Evolutionary conservation across 768 basidiomycete species (phyloP).

Genomic region (Neoboletus brunneissimus): DNA sequence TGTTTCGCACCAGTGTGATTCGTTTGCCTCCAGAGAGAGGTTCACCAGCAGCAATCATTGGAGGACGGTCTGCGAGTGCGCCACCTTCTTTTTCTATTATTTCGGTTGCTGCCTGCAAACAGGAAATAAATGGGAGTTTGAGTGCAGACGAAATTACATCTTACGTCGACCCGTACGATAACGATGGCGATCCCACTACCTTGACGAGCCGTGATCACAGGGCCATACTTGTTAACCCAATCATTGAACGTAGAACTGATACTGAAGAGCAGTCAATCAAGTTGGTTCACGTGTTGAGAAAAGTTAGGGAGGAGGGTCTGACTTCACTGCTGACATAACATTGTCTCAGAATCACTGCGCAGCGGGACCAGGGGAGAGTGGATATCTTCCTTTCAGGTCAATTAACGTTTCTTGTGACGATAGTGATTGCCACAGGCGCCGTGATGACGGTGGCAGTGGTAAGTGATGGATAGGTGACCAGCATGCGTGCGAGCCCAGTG

Average conservation of each 20-base stretch:
- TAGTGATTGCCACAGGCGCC: not conserved
- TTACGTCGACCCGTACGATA: conserved; percentile 19
- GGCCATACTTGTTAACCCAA: conserved; percentile 57
- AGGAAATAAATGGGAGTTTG: not conserved
- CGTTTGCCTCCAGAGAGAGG: conserved; percentile 56
- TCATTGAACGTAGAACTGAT: conserved; percentile 39
- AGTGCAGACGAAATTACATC: not conserved
- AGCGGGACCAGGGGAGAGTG: conserved; percentile 21
- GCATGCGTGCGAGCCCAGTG: not conserved
- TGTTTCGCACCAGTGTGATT: conserved; percentile 44
- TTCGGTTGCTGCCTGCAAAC: conserved; percentile 47
- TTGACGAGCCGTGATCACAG: conserved; percentile 52
- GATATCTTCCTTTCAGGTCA: conserved; percentile 1
- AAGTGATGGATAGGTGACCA: not conserved
- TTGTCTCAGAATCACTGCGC: conserved; percentile 5
- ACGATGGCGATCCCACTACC: conserved; percentile 32
- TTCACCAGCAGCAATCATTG: conserved; percentile 51
- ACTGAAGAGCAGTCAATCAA: conserved; percentile 3
- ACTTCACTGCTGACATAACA: conserved; percentile 10
- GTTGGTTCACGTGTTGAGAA: not conserved
- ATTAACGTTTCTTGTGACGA: not conserved
- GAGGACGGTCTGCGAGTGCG: conserved; percentile 48
- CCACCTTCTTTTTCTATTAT: conserved; percentile 63
- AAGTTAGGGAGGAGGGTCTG: not conserved
- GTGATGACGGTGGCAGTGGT: not conserved